Percentiles rank a stretch among this genome's conserved stretches.
Evolutionary conservation across 2,329 filamentous ascomycete species (phyloP).

Genomic region (Ceratocystis papillata): DNA sequence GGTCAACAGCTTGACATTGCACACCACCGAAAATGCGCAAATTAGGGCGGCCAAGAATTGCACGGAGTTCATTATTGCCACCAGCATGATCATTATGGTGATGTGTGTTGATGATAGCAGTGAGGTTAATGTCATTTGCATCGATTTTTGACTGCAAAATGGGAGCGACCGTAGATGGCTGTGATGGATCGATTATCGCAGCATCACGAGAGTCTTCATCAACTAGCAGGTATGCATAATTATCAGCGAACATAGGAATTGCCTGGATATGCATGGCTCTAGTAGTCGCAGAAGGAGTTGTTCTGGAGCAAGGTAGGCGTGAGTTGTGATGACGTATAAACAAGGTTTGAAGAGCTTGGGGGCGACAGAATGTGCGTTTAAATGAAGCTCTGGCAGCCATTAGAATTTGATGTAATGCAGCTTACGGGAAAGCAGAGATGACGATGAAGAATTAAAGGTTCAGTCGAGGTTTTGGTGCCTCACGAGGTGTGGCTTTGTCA

Average conservation of each 20-base stretch:
- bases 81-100: constrained; percentile 94
- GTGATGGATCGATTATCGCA: constrained; percentile 68
- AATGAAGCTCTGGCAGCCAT: background rate
- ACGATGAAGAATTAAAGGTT: no score
- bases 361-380: background rate
- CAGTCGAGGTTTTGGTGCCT: no score
- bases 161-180: constrained; percentile 55
- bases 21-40: constrained; percentile 78
- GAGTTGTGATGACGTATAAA: background rate
- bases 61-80: constrained; percentile 57
- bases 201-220: constrained; percentile 70
- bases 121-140: constrained; percentile 65
- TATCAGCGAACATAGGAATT: constrained; percentile 84
- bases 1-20: constrained; percentile 69
- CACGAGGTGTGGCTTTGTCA: no score
- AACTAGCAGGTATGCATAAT: constrained; percentile 74
- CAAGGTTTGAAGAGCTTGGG: background rate
- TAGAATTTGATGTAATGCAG: background rate
- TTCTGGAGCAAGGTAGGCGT: background rate
- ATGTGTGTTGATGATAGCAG: constrained; percentile 89
- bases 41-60: constrained; percentile 42
- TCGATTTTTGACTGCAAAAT: constrained; percentile 60
- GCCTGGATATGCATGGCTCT: constrained; percentile 74
- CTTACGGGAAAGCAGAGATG: no score
- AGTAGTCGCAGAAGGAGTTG: constrained; percentile 23